Evolutionary conservation across 106 monocot genomes (phyloP).

Genomic region (Amphibolis antarctica): DNA sequence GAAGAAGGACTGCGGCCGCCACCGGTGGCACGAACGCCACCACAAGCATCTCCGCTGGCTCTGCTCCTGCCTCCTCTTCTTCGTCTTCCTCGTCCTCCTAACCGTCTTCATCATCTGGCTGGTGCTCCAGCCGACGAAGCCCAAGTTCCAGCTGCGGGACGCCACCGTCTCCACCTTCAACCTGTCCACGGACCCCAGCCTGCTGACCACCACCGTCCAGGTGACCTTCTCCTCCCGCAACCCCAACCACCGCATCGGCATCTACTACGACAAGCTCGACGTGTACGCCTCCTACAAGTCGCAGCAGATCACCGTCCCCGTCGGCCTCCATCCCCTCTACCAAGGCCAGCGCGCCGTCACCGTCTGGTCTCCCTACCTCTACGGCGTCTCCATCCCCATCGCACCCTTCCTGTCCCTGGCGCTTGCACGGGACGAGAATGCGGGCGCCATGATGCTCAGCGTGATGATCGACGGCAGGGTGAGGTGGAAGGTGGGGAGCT

Average conservation of each 20-base stretch:
- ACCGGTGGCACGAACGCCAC: background rate
- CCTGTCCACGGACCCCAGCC: slow-evolving; percentile 5
- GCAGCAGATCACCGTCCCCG: slow-evolving; percentile 43
- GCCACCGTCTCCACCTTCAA: slow-evolving; percentile 23
- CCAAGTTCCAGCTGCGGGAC: slow-evolving; percentile 25
- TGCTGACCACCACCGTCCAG: slow-evolving; percentile 49
- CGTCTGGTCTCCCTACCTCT: slow-evolving; percentile 26
- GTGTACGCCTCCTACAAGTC: slow-evolving; percentile 40
- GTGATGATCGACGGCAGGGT: slow-evolving; percentile 11
- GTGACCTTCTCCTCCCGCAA: slow-evolving; percentile 42
- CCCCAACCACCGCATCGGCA: slow-evolving; percentile 46
- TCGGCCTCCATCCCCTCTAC: slow-evolving; percentile 34
- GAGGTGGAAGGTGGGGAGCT: slow-evolving; percentile 29
- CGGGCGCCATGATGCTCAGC: slow-evolving; percentile 10
- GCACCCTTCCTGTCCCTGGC: slow-evolving; percentile 4
- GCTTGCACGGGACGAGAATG: slow-evolving; percentile 14
- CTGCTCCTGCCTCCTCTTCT: background rate
- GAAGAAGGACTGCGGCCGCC: background rate
- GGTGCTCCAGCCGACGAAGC: slow-evolving; percentile 8
- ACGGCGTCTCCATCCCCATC: too few species aligned
- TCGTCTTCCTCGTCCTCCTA: slow-evolving; percentile 36
- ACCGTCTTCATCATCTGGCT: slow-evolving; percentile 36
- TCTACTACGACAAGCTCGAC: slow-evolving; percentile 47
- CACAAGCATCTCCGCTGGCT: background rate
- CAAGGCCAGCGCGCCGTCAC: slow-evolving; percentile 37